phyloP scores from a whole-genome alignment of 768 basidiomycete species.

The Hemileccinum impolitum region DNA sequence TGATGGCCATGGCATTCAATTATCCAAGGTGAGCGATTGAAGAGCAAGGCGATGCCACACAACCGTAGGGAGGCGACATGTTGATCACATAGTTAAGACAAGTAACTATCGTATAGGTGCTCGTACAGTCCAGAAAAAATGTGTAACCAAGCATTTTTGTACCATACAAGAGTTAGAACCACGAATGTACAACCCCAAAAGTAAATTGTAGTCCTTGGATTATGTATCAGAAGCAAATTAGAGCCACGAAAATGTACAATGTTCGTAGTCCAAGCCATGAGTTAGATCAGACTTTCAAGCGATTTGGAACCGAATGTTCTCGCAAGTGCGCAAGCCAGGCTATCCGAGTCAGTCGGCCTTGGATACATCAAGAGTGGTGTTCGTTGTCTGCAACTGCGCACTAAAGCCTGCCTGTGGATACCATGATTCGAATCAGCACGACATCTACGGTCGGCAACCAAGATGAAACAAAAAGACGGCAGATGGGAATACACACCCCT shows the following conservation, averaged over 20 bases:
- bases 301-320: not conserved
- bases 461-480: too few relatives aligned
- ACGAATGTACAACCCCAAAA: not conserved
- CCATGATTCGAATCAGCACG: too few relatives aligned
- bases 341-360: not conserved
- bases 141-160: not conserved
- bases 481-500: constrained; percentile 6
- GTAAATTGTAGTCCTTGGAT: not conserved
- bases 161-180: not conserved
- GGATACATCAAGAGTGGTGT: not conserved
- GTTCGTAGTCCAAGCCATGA: not conserved
- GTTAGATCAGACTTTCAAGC: not conserved
- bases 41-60: too few relatives aligned
- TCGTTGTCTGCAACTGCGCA: not conserved
- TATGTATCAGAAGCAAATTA: not conserved
- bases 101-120: too few relatives aligned
- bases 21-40: not conserved
- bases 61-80: too few relatives aligned
- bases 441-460: not conserved
- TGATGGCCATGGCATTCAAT: too few relatives aligned
- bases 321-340: too few relatives aligned
- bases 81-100: too few relatives aligned
- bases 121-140: not conserved
- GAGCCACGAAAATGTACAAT: not conserved
- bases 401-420: not conserved